Percentiles rank a stretch among this genome's conserved stretches.
Evolutionary conservation across 352 stramenopile genomes (phyloP).

Genomic region (Globisporangium emineosum): DNA sequence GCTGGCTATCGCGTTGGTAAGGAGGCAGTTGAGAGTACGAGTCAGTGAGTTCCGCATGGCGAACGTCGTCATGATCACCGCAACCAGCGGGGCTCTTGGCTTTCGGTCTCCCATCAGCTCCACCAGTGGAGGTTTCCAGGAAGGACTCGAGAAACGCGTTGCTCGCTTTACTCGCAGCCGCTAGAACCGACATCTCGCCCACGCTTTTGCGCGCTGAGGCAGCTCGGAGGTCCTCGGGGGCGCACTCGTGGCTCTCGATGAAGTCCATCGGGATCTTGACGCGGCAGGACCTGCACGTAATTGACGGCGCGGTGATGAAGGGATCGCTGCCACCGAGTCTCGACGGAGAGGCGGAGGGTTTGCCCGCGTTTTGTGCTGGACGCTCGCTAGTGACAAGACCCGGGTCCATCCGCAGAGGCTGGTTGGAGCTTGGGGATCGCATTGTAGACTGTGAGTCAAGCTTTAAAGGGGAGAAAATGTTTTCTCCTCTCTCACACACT

Average conservation of each 20-base stretch:
- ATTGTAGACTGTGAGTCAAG: neutral
- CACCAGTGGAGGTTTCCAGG: neutral
- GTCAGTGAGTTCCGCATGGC: neutral
- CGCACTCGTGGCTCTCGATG: constrained; percentile 66
- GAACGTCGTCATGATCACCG: constrained; percentile 2
- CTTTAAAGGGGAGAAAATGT: neutral
- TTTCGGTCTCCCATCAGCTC: neutral
- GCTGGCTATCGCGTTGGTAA: neutral
- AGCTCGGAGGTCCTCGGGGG: constrained; percentile 14
- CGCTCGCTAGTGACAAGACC: constrained; percentile 51
- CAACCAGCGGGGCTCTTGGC: neutral
- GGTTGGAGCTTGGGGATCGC: neutral
- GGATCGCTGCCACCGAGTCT: neutral
- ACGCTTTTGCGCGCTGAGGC: constrained; percentile 20
- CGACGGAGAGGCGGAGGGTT: neutral
- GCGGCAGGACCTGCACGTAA: constrained; percentile 57
- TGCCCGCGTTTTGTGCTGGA: neutral
- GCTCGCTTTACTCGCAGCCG: constrained; percentile 1
- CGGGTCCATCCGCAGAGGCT: constrained; percentile 36
- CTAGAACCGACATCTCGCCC: neutral
- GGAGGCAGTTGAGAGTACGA: neutral
- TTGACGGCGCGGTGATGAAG: constrained; percentile 18
- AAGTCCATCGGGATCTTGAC: constrained; percentile 48
- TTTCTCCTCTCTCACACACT: no score
- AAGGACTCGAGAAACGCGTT: constrained; percentile 13